A percentile compares a stretch with the other conserved stretches of the same genome.
Conservation (phyloP, 306 rosid species). For the Crotalaria pallida region DNA sequence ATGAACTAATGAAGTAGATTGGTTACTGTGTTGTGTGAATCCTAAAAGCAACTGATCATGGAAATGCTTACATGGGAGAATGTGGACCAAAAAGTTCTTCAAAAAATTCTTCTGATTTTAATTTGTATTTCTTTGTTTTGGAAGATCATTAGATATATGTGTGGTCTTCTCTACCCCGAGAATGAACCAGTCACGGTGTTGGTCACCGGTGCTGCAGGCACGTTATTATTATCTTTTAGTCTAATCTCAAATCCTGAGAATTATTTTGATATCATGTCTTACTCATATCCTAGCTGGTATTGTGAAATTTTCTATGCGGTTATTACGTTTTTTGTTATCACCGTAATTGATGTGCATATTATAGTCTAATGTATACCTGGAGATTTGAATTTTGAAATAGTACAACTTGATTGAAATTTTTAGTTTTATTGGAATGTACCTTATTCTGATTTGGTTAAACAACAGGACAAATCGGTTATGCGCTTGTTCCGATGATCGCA, state of each 20-base stretch:
- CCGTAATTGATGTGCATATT: not conserved
- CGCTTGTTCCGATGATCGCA: slow-evolving; percentile 74
- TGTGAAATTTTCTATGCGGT: too few relatives aligned
- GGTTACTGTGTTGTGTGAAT: slow-evolving; percentile 20
- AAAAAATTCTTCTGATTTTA: slow-evolving; percentile 42
- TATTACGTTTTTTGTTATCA: too few relatives aligned
- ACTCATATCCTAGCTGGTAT: too few relatives aligned
- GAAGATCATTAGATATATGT: slow-evolving; percentile 63
- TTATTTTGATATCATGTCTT: not conserved
- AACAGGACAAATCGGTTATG: slow-evolving; percentile 83
- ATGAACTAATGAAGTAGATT: not conserved
- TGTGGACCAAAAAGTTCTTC: slow-evolving; percentile 35
- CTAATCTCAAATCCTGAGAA: not conserved
- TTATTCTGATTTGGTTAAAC: not conserved
- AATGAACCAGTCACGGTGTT: slow-evolving; percentile 68
- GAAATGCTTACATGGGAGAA: slow-evolving; percentile 24
- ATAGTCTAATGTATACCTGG: not conserved
- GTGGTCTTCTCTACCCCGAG: slow-evolving; percentile 47
- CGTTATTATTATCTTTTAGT: not conserved
- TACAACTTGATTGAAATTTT: not conserved
- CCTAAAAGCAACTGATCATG: slow-evolving; percentile 16
- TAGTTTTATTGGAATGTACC: not conserved
- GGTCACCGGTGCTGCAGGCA: slow-evolving; percentile 91
- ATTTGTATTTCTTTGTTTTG: slow-evolving; percentile 49
- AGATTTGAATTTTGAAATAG: not conserved